Conservation (phyloP, 2,329 filamentous ascomycete species). For the Colletotrichum tropicicola region DNA sequence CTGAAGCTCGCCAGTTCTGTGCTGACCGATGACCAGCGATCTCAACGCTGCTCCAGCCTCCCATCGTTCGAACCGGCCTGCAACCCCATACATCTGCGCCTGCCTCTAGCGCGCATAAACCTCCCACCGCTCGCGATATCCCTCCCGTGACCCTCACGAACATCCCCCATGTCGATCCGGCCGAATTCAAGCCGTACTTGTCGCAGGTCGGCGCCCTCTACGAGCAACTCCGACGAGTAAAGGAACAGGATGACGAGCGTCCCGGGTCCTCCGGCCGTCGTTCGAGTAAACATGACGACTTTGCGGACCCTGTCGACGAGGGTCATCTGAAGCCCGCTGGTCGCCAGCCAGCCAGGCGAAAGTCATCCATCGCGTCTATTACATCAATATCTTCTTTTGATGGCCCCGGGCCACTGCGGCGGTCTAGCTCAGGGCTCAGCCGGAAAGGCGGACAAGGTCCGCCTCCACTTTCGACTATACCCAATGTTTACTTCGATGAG, state of each 20-base stretch:
- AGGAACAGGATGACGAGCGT: conserved; percentile 76
- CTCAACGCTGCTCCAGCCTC: conserved; percentile 89
- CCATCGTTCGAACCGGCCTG: conserved; percentile 88
- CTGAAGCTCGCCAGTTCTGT: neutral
- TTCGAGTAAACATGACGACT: conserved; percentile 52
- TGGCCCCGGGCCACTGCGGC: conserved; percentile 49
- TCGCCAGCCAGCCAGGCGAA: conserved; percentile 48
- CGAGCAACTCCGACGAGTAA: conserved; percentile 86
- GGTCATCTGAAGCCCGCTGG: conserved; percentile 56
- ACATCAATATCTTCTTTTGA: conserved; percentile 62
- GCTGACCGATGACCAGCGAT: conserved; percentile 68
- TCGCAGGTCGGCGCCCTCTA: conserved; percentile 87
- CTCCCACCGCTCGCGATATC: conserved; percentile 88
- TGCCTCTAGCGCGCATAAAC: conserved; percentile 76
- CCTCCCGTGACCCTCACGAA: conserved; percentile 92
- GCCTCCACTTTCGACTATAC: conserved; percentile 91
- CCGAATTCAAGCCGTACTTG: conserved; percentile 86
- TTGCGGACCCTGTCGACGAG: conserved; percentile 48
- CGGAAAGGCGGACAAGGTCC: conserved; percentile 75
- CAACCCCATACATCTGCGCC: conserved; percentile 80
- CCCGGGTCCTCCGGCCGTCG: conserved; percentile 38
- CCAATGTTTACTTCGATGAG: conserved; percentile 92
- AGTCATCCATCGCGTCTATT: conserved; percentile 54
- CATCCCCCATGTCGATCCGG: conserved; percentile 80
- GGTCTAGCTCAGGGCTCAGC: conserved; percentile 57